Conservation (phyloP, 768 basidiomycete species). For the Leccinum truebloodii region DNA sequence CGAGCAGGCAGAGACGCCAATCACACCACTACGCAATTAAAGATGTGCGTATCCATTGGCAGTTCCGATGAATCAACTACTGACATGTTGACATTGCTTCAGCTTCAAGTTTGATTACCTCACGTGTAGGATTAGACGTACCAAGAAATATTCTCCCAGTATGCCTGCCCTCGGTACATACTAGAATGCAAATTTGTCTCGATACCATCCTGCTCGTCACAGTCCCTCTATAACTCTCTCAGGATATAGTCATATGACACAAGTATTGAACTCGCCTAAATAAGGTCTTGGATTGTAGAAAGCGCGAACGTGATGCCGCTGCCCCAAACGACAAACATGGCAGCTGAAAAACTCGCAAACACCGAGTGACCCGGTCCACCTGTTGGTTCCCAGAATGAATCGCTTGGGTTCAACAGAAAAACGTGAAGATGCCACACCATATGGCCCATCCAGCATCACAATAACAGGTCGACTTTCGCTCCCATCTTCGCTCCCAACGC, state of each 20-base stretch:
- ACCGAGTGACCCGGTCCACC: slow-evolving; percentile 48
- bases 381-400: slow-evolving; percentile 19
- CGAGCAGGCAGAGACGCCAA: too few relatives aligned
- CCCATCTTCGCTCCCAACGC: slow-evolving; percentile 28
- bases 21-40: too few relatives aligned
- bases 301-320: slow-evolving; percentile 62
- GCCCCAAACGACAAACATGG: slow-evolving; percentile 59
- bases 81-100: too few relatives aligned
- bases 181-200: too few relatives aligned
- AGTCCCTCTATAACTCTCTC: slow-evolving; percentile 21
- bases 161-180: too few relatives aligned
- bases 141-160: too few relatives aligned
- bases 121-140: too few relatives aligned
- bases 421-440: slow-evolving; percentile 33
- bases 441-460: slow-evolving; percentile 56
- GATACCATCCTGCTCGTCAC: slow-evolving; percentile 20
- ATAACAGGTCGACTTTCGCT: slow-evolving; percentile 31
- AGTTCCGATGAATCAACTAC: too few relatives aligned
- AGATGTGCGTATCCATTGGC: too few relatives aligned
- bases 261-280: slow-evolving; percentile 33
- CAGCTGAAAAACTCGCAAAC: slow-evolving; percentile 50
- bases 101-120: too few relatives aligned
- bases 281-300: slow-evolving; percentile 52
- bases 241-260: not conserved
- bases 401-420: not conserved